Conservation (phyloP, 352 stramenopile genomes). For the Globisporangium solare region DNA sequence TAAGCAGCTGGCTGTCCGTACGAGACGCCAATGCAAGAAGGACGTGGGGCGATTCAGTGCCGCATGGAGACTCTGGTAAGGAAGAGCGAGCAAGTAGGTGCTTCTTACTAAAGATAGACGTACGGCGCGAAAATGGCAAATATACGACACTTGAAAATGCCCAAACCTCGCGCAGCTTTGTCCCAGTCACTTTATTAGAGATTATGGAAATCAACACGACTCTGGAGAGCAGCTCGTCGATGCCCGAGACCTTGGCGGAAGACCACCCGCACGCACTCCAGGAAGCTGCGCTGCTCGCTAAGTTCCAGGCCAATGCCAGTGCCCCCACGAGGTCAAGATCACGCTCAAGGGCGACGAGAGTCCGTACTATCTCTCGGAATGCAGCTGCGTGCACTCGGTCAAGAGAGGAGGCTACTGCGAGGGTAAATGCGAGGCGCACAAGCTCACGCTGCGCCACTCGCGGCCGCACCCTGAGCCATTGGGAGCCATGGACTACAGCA, state of each 20-base stretch:
- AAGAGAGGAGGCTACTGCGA: conserved; percentile 51
- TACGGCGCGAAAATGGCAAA: neutral
- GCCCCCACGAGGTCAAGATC: conserved; percentile 29
- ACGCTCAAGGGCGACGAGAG: conserved; percentile 21
- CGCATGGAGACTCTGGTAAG: conserved; percentile 12
- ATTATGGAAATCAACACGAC: neutral
- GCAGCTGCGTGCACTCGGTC: conserved; percentile 34
- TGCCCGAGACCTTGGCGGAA: no score
- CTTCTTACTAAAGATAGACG: conserved; percentile 2
- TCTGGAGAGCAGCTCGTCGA: neutral
- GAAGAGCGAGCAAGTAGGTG: neutral
- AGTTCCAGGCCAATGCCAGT: conserved; percentile 1
- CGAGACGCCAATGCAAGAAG: conserved; percentile 9
- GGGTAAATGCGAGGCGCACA: conserved; percentile 45
- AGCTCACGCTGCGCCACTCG: conserved; percentile 53
- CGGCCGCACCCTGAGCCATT: conserved; percentile 34
- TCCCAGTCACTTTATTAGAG: no score
- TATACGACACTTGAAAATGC: neutral
- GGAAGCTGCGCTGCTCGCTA: conserved; percentile 6
- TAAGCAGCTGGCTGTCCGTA: conserved; percentile 11
- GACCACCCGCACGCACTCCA: neutral
- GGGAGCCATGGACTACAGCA: conserved; percentile 9
- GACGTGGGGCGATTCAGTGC: conserved; percentile 9
- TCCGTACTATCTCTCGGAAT: conserved; percentile 23
- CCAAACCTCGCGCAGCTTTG: no score